A percentile compares a stretch with the other conserved stretches of the same genome.
phyloP scores from a whole-genome alignment of 352 stramenopile genomes.

The Globisporangium nagaii region DNA sequence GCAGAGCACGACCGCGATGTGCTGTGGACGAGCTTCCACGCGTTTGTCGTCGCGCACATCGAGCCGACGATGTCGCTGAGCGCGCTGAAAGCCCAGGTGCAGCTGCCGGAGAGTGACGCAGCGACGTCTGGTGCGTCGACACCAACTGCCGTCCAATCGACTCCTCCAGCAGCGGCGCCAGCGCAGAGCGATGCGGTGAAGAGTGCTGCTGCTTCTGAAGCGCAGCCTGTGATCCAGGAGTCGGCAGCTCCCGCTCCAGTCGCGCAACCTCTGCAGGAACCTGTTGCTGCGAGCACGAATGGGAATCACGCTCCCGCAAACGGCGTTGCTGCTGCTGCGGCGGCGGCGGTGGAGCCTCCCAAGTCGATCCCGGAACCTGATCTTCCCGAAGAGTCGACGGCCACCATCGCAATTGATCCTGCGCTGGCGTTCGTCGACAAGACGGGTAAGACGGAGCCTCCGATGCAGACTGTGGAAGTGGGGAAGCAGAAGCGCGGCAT shows the following conservation, averaged over 20 bases:
- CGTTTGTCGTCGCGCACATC: conserved; percentile 56
- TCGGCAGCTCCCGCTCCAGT: not conserved
- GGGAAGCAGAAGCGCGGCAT: conserved; percentile 3
- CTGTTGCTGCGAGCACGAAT: not conserved
- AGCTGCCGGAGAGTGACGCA: conserved; percentile 27
- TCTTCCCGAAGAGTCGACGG: not conserved
- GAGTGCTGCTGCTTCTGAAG: not conserved
- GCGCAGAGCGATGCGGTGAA: not conserved
- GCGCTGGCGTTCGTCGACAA: conserved; percentile 65
- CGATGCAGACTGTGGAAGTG: not conserved
- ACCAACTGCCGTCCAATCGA: not conserved
- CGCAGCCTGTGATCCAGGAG: too few relatives aligned
- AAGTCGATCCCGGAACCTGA: not conserved
- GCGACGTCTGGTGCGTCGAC: conserved; percentile 3
- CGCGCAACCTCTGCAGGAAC: not conserved
- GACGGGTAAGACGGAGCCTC: conserved; percentile 22
- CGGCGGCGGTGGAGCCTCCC: conserved; percentile 6
- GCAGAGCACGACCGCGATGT: conserved; percentile 27
- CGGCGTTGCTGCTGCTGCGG: not conserved
- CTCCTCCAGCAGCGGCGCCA: not conserved
- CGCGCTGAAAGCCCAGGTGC: conserved; percentile 52
- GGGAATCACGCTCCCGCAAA: not conserved
- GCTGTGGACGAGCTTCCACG: conserved; percentile 54
- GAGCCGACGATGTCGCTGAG: conserved; percentile 46
- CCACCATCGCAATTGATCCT: conserved; percentile 26